A percentile compares a stretch with the other conserved stretches of the same genome.
Evolutionary conservation across 352 stramenopile species (phyloP).

Genomic region (Halophytophthora batemanensis): DNA sequence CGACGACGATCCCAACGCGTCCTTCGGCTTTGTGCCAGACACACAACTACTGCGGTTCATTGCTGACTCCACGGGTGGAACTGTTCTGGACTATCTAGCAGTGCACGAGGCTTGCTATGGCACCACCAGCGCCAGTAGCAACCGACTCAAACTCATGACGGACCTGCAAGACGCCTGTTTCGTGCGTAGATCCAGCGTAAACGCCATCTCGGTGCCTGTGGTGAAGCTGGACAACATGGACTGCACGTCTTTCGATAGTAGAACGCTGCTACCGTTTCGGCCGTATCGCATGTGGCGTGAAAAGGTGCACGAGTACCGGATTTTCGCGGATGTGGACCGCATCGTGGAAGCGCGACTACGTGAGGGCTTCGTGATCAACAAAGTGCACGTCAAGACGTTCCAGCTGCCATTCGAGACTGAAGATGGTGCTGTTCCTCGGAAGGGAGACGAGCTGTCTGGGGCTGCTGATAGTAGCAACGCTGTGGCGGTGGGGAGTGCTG

Average conservation of each 20-base stretch:
- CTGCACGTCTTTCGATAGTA: constrained; percentile 67
- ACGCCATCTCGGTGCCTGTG: constrained; percentile 61
- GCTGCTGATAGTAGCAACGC: constrained; percentile 4
- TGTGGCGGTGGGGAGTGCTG: constrained; percentile 2
- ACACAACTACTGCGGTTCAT: constrained; percentile 78
- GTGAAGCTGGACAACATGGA: constrained; percentile 67
- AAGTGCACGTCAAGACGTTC: constrained; percentile 62
- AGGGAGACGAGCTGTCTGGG: constrained; percentile 7
- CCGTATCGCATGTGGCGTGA: constrained; percentile 86
- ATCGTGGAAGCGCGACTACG: constrained; percentile 79
- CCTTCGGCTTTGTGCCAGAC: constrained; percentile 85
- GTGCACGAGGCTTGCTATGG: constrained; percentile 58
- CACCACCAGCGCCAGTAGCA: constrained; percentile 20
- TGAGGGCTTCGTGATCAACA: constrained; percentile 86
- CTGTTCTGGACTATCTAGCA: constrained; percentile 58
- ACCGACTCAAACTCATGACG: constrained; percentile 54
- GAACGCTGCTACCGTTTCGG: constrained; percentile 57
- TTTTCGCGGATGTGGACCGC: constrained; percentile 73
- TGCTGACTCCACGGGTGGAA: constrained; percentile 62
- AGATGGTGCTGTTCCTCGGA: constrained; percentile 2
- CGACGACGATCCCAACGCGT: constrained; percentile 55
- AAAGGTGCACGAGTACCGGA: constrained; percentile 87
- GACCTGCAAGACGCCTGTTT: constrained; percentile 57
- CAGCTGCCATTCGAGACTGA: constrained; percentile 25
- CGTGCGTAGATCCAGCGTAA: constrained; percentile 61